A percentile compares a stretch with the other conserved stretches of the same genome.
These are phyloP conservation scores for Exobasidium rhododendri DNA, from an alignment of 1,284 basidiomycete genomes.

Conservation along the genomic window DNA sequence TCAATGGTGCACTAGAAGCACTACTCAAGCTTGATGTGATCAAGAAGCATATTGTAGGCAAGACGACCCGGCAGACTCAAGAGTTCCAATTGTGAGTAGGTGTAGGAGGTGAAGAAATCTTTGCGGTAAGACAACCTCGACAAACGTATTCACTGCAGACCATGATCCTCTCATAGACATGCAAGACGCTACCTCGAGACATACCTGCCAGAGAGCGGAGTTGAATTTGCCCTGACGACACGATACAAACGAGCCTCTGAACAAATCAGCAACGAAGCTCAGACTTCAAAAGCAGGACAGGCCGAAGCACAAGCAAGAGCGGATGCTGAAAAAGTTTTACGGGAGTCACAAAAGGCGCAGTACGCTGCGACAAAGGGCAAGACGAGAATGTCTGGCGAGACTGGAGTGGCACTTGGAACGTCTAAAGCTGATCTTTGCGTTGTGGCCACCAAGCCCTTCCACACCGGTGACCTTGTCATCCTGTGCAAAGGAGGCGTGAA, in stretches of 20 bases:
- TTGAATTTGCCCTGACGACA: conserved; percentile 49
- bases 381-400: conserved; percentile 26
- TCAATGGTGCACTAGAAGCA: conserved; percentile 39
- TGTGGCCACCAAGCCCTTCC: conserved; percentile 71
- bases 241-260: conserved; percentile 33
- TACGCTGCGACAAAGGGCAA: conserved; percentile 20
- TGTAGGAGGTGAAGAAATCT: too few species aligned
- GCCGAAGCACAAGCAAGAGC: conserved; percentile 5
- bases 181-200: conserved; percentile 50
- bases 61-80: conserved; percentile 37
- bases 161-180: too few species aligned
- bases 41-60: conserved; percentile 38
- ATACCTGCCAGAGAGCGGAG: conserved; percentile 50
- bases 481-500: conserved; percentile 65
- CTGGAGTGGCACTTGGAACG: conserved; percentile 25
- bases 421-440: conserved; percentile 87
- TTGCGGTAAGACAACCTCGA: not conserved
- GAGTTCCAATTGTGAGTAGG: conserved; percentile 28
- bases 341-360: not conserved
- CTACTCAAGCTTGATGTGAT: conserved; percentile 45
- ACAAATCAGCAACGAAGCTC: not conserved
- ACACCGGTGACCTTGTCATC: conserved; percentile 69
- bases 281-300: conserved; percentile 9
- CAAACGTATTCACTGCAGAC: too few species aligned
- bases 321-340: not conserved